Conservation (phyloP, 2,329 filamentous ascomycete genomes). For the Colletotrichum sp. region DNA sequence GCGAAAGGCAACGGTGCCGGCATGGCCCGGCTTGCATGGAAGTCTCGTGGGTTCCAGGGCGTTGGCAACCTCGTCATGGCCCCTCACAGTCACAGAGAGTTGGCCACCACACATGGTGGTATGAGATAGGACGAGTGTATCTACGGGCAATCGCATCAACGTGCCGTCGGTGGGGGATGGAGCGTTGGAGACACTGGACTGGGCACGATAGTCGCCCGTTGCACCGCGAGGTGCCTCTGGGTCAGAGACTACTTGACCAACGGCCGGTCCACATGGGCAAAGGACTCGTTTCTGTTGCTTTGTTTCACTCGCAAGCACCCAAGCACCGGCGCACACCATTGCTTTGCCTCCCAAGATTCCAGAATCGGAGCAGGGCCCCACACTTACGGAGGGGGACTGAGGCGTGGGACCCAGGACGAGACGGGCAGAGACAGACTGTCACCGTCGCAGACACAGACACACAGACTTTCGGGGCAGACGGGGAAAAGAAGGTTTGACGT, state of each 20-base stretch:
- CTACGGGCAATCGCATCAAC: constrained; percentile 2
- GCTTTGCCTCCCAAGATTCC: neutral
- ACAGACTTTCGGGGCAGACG: neutral
- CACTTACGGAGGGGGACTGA: neutral
- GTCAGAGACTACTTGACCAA: constrained; percentile 21
- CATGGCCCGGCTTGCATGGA: constrained; percentile 15
- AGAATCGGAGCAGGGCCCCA: neutral
- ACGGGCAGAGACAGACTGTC: neutral
- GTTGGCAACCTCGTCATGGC: constrained; percentile 4
- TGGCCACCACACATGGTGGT: constrained; percentile 18
- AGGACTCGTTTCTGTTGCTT: neutral
- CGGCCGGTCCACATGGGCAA: constrained; percentile 12
- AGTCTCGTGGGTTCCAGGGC: constrained; percentile 5
- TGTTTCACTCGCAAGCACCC: constrained; percentile 19
- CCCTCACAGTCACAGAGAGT: constrained; percentile 16
- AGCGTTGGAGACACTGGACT: neutral
- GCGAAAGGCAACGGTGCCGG: constrained; percentile 4
- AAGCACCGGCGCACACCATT: constrained; percentile 11
- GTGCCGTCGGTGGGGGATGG: constrained; percentile 11
- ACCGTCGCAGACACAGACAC: neutral
- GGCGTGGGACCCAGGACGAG: neutral
- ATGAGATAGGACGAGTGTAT: constrained; percentile 15
- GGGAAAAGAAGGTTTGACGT: constrained; percentile 20
- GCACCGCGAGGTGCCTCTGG: constrained; percentile 15
- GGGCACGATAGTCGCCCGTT: constrained; percentile 1